Evolutionary conservation across 148 eudicot species (phyloP).

Genomic region (Fagopyrum esculentum): DNA sequence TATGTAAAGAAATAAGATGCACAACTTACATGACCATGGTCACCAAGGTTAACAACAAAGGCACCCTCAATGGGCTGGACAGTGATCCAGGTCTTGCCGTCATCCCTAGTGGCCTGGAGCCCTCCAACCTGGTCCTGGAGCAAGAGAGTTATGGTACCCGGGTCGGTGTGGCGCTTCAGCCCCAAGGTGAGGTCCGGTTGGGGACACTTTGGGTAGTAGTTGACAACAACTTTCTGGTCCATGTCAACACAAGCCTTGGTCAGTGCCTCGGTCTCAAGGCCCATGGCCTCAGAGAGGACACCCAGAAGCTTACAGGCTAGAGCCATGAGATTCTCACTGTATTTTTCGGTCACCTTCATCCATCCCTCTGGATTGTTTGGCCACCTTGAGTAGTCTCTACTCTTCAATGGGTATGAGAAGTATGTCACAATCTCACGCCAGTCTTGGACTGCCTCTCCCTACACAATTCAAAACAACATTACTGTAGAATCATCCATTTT

Average conservation of each 20-base stretch:
- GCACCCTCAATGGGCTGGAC: constrained; percentile 88
- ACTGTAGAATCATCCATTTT: no score
- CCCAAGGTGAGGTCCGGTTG: constrained; percentile 89
- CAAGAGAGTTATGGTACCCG: constrained; percentile 85
- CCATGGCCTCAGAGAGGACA: constrained; percentile 88
- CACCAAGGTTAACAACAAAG: constrained; percentile 89
- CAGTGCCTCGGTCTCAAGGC: constrained; percentile 65
- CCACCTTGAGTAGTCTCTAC: constrained; percentile 88
- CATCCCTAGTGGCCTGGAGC: constrained; percentile 83
- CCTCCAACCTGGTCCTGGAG: constrained; percentile 94
- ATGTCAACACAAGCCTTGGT: constrained; percentile 84
- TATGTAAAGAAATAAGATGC: neutral
- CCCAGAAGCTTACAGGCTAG: constrained; percentile 74
- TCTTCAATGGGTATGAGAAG: constrained; percentile 67
- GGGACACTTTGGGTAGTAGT: constrained; percentile 86
- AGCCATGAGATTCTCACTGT: constrained; percentile 66
- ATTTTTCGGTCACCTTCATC: constrained; percentile 52
- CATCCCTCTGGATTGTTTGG: constrained; percentile 89
- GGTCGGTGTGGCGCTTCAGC: constrained; percentile 90
- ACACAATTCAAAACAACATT: no score
- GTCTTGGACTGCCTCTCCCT: constrained; percentile 87
- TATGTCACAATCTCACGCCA: constrained; percentile 89
- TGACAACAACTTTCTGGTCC: constrained; percentile 95
- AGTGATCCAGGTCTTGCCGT: constrained; percentile 94
- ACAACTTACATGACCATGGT: constrained; percentile 79